Percentiles rank a stretch among this genome's conserved stretches.
Evolutionary conservation across 495 filamentous ascomycete species (phyloP).

Genomic region (Tuber borchii): DNA sequence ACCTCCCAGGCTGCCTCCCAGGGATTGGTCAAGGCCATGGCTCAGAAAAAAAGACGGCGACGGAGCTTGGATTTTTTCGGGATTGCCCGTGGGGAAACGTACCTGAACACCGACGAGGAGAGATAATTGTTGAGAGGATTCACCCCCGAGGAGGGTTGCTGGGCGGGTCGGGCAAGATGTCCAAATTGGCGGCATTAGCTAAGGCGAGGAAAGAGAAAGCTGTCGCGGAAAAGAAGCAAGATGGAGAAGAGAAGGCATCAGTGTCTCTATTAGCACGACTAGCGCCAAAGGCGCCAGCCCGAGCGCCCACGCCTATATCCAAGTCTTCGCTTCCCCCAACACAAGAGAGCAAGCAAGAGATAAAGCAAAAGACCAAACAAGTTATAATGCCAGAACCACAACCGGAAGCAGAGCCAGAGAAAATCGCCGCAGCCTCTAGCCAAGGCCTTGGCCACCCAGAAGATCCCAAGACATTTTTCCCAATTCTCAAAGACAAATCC

Average conservation of each 20-base stretch:
- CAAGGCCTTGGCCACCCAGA: slow-evolving; percentile 35
- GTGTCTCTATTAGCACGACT: slow-evolving; percentile 37
- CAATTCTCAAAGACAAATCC: slow-evolving; percentile 14
- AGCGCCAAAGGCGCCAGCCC: slow-evolving; percentile 19
- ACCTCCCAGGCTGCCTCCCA: slow-evolving; percentile 27
- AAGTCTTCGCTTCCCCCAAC: slow-evolving; percentile 6
- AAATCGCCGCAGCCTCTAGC: slow-evolving; percentile 3
- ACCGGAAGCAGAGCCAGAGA: background rate
- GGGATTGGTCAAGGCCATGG: slow-evolving; percentile 39
- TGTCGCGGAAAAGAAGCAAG: slow-evolving; percentile 53
- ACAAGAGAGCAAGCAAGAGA: background rate
- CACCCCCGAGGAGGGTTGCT: slow-evolving; percentile 60
- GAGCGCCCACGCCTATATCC: background rate
- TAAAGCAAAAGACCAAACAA: slow-evolving; percentile 3
- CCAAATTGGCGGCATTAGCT: slow-evolving; percentile 82
- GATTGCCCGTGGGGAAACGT: slow-evolving; percentile 83
- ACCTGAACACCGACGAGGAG: slow-evolving; percentile 59
- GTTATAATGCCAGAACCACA: background rate
- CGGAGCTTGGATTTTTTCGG: slow-evolving; percentile 57
- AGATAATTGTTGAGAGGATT: slow-evolving; percentile 59
- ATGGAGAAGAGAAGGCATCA: slow-evolving; percentile 23
- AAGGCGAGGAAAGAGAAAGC: slow-evolving; percentile 82
- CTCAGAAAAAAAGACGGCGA: slow-evolving; percentile 40
- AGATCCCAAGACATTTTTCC: slow-evolving; percentile 8
- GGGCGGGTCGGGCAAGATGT: slow-evolving; percentile 75